Conservation (phyloP, 805 yeast species). For the Millerago galiae region DNA sequence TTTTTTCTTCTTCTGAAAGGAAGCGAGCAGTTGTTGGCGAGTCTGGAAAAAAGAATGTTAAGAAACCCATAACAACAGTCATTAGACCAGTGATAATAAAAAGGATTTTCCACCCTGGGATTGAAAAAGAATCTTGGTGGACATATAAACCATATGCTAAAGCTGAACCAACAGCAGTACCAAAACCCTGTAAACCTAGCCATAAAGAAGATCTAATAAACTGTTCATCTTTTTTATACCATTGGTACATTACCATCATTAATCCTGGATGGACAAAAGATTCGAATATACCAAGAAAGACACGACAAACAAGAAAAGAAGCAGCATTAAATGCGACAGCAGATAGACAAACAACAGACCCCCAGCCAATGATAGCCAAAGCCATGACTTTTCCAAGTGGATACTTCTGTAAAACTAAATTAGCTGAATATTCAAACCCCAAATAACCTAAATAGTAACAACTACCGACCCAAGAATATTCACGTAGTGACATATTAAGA, state of each 20-base stretch:
- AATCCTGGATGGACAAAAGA: conserved; percentile 51
- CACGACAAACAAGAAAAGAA: conserved; percentile 42
- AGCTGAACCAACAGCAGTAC: conserved; percentile 41
- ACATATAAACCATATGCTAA: conserved; percentile 48
- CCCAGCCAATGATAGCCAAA: conserved; percentile 54
- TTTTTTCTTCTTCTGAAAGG: conserved; percentile 38
- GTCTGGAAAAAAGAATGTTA: conserved; percentile 44
- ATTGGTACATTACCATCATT: conserved; percentile 49
- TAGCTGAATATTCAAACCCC: conserved; percentile 45
- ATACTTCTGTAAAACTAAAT: conserved; percentile 43
- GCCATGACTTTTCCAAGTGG: conserved; percentile 50
- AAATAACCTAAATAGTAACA: conserved; percentile 62
- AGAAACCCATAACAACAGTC: conserved; percentile 43
- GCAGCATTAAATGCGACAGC: conserved; percentile 32
- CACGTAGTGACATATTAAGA: conserved; percentile 36
- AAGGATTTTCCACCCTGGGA: conserved; percentile 54
- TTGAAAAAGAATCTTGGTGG: conserved; percentile 32
- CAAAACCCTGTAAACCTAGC: conserved; percentile 41
- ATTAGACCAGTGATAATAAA: conserved; percentile 55
- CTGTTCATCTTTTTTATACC: conserved; percentile 46
- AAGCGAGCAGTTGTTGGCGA: conserved; percentile 46
- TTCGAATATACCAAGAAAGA: conserved; percentile 46
- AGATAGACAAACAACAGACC: conserved; percentile 45
- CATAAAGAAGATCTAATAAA: conserved; percentile 37
- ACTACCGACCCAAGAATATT: conserved; percentile 52